Evolutionary conservation across 352 stramenopile genomes (phyloP).

Genomic region (Pythium aquatile): DNA sequence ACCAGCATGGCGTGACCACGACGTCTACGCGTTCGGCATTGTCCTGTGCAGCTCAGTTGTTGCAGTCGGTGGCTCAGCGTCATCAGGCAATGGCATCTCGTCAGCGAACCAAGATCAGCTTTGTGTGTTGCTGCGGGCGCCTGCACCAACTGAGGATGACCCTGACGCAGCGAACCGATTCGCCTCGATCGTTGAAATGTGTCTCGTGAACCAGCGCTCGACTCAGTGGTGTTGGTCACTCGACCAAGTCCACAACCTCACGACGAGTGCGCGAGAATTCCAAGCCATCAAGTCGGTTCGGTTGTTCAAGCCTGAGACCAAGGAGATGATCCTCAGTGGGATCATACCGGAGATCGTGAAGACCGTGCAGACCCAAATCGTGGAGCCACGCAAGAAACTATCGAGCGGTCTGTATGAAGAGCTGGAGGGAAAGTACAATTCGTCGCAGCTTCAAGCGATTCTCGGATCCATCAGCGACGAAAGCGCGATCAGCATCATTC

Average conservation of each 20-base stretch:
- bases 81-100: slow-evolving; percentile 8
- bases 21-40: slow-evolving; percentile 60
- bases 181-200: slow-evolving; percentile 56
- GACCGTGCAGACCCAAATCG: slow-evolving; percentile 19
- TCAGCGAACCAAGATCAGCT: slow-evolving; percentile 45
- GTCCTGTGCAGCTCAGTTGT: slow-evolving; percentile 72
- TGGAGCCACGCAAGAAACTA: slow-evolving; percentile 31
- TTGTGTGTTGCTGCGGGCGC: slow-evolving; percentile 58
- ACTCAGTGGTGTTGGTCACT: slow-evolving; percentile 62
- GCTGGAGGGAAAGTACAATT: slow-evolving; percentile 68
- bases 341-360: slow-evolving; percentile 31
- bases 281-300: slow-evolving; percentile 68
- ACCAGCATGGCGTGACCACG: slow-evolving; percentile 55
- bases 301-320: slow-evolving; percentile 52
- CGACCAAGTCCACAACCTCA: slow-evolving; percentile 71
- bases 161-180: slow-evolving; percentile 33
- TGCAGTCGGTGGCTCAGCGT: slow-evolving; percentile 30
- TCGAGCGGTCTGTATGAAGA: slow-evolving; percentile 44
- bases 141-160: slow-evolving; percentile 27
- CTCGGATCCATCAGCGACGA: slow-evolving; percentile 55
- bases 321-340: slow-evolving; percentile 48
- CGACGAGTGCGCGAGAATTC: slow-evolving; percentile 76
- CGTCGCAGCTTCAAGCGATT: slow-evolving; percentile 72
- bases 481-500: slow-evolving; percentile 69
- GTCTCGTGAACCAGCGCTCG: slow-evolving; percentile 59